Conservation (phyloP, 2,329 filamentous ascomycete species). For the Colletotrichum australisinense region DNA sequence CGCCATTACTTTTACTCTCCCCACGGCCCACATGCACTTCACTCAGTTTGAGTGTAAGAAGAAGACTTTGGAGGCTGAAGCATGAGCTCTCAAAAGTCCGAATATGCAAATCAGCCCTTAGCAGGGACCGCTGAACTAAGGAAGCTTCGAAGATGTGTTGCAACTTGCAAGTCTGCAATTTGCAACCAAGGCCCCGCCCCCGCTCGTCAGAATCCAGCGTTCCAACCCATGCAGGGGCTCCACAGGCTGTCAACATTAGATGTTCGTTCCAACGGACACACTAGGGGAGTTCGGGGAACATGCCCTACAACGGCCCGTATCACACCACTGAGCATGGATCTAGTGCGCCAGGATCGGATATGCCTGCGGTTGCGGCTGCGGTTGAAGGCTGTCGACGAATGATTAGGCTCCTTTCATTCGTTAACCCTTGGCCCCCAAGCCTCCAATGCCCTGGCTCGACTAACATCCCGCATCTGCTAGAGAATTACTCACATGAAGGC, state of each 20-base stretch:
- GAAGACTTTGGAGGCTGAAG: no score
- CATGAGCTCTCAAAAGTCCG: no score
- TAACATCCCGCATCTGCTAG: background rate
- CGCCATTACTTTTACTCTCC: no score
- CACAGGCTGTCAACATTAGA: background rate
- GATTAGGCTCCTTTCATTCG: background rate
- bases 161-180: background rate
- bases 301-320: conserved; percentile 9
- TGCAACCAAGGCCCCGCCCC: background rate
- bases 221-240: conserved; percentile 13
- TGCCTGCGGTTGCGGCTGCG: conserved; percentile 9
- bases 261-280: background rate
- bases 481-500: background rate
- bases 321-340: conserved; percentile 7
- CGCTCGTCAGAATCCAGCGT: conserved; percentile 8
- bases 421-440: background rate
- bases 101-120: background rate
- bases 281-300: conserved; percentile 9
- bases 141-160: conserved; percentile 9
- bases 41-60: no score
- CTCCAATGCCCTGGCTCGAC: background rate
- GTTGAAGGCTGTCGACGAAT: conserved; percentile 12
- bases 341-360: background rate
- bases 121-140: conserved; percentile 3
- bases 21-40: no score